Conservation (phyloP, 2,329 filamentous ascomycete species). For the Claviceps pusilla region DNA sequence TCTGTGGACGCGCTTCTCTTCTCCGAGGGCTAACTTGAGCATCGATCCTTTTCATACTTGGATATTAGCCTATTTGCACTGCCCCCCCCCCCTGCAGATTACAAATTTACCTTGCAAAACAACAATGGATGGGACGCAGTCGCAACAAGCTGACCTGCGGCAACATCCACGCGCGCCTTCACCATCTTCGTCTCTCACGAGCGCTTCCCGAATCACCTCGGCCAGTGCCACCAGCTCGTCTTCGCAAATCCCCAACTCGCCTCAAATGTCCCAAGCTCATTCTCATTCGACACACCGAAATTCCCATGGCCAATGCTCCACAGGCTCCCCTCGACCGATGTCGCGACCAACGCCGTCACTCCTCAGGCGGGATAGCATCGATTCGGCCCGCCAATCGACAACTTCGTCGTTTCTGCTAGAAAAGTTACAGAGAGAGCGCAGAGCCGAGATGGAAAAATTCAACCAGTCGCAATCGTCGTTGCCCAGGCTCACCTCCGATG, state of each 20-base stretch:
- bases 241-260: slow-evolving; percentile 23
- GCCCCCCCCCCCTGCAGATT: background rate
- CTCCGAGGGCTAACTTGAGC: background rate
- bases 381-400: slow-evolving; percentile 24
- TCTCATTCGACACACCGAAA: slow-evolving; percentile 24
- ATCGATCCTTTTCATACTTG: background rate
- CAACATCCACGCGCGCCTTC: slow-evolving; percentile 29
- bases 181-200: slow-evolving; percentile 29
- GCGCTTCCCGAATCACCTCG: slow-evolving; percentile 24
- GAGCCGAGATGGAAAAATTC: slow-evolving; percentile 30
- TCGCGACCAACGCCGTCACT: slow-evolving; percentile 26
- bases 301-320: slow-evolving; percentile 24
- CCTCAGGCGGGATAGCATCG: slow-evolving; percentile 27
- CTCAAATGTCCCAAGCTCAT: slow-evolving; percentile 20
- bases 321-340: slow-evolving; percentile 20
- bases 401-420: slow-evolving; percentile 41
- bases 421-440: slow-evolving; percentile 36
- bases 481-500: slow-evolving; percentile 22
- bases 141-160: slow-evolving; percentile 13
- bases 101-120: background rate
- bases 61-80: background rate
- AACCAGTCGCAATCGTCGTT: slow-evolving; percentile 16
- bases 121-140: slow-evolving; percentile 17
- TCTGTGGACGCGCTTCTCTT: background rate
- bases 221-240: slow-evolving; percentile 28